Base-by-base conservation (phyloP, 164 flowering plant genomes). In the Umbilicus rupestris region DNA sequence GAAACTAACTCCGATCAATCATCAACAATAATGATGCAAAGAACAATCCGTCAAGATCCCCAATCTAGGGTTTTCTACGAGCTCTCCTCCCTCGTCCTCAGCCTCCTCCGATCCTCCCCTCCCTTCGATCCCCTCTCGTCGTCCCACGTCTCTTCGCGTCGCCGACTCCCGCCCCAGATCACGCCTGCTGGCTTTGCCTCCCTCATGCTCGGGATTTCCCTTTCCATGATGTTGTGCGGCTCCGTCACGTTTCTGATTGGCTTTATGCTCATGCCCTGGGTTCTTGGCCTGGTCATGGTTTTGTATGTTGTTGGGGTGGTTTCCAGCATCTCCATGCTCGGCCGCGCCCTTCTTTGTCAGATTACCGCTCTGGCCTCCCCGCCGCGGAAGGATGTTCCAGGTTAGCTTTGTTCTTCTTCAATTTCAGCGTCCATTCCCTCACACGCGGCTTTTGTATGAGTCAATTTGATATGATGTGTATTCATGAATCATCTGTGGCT, bases 241-340 rank as follows among this genome's bases (percentile, higher is more conserved):
- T 91, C 97, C 33, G 87, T 94, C 17, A 94, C 99, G 5, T 89
- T 94, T 67, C 80, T 94, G 59, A 82, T 94, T 29, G 99, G 99
- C 9, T 88, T 94, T 73, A 64, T 94, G 45, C 71, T 94, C 83
- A 86, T 94, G 96, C 99, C 99, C 15, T 94, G 99, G 97, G 96
- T 94, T 31, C 73, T 94, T 62, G 95, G 92, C 6, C 68, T 89
- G 74, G 76, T 94, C 9, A 76, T 85, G 82, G 75, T 94, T 16
- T 78, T 94, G 59, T 88, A 91, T 41, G 74, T 89, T 17, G 83
- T 82, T 19, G 97, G 93, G 20, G 64, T 94, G 10, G 81, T 94
- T 41, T 85, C 99, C 2, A 70, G 71, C 64, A 65, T 94, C 0
- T 84, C 97, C 0, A 66, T 82, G 73, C 63, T 91, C 39, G 93